Base-by-base conservation (phyloP, 1,284 basidiomycete species). In the Apiotrichum akiyoshidainum region DNA sequence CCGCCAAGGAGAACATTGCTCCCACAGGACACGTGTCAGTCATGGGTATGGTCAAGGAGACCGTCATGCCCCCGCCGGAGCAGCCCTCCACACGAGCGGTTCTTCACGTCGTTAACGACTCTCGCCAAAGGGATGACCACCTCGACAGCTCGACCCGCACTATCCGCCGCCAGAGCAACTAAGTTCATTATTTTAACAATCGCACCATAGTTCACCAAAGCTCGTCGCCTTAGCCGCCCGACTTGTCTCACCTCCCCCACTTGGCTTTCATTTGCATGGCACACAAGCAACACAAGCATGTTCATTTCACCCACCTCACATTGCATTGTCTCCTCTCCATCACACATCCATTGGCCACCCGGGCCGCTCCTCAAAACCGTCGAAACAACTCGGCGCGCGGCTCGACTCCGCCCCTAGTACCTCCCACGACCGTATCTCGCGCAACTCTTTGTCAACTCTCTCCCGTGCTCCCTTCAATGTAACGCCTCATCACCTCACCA, bases 1-100 rank as follows among this genome's bases (percentile, higher is more conserved):
- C 65, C 17, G 65, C 65, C 40, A 77, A 77, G 62, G 75, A 77
- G 67, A 77, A 77, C 67, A 69, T 76, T 55, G 67, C 70, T 6
- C 74, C 66, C 12, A 26, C 68, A 1, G 60, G 58, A 14, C 50
- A 61, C 31, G 8, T 40, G 19, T 40, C 35, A 19, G 35, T 50
- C 21, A 46, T 61, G 45, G 52, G 48, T 19, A 52, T 54, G 48
- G 46, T 63, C 57, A 59, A 56, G 45, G 56, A 59, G 54, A 57
- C 46, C n/a, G 60, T 59, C 39, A 60, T 66, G 57, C 54, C 58
- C 5, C 45, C 58, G 19, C 50, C 55, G n/a, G 53, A 35, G 13
- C 52, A 37, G 35, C 16, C 37, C 37, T 31, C 54, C 22, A 40
- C 60, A 21, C 65, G 71, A 19, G 64, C 67, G 12, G 65, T 59